Evolutionary conservation across 805 yeast genomes (phyloP).

Genomic region (Barnettozyma pratensis): DNA sequence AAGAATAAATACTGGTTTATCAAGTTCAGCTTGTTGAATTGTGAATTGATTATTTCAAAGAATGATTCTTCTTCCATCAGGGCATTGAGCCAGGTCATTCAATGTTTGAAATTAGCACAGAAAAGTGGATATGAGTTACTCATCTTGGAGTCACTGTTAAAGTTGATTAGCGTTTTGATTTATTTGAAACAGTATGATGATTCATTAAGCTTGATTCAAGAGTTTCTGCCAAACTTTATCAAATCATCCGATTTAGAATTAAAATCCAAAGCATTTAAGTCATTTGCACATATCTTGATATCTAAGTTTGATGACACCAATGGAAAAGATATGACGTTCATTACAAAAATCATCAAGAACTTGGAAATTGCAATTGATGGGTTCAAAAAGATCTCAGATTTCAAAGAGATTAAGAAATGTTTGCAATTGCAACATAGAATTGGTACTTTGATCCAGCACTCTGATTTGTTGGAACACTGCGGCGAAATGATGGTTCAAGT

Average conservation of each 20-base stretch:
- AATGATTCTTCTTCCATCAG: constrained; percentile 41
- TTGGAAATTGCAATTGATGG: constrained; percentile 41
- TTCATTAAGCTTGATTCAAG: constrained; percentile 34
- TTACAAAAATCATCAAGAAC: constrained; percentile 29
- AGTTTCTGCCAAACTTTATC: constrained; percentile 40
- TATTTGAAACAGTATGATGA: constrained; percentile 39
- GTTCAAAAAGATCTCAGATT: constrained; percentile 34
- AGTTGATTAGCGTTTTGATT: constrained; percentile 41
- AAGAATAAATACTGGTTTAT: constrained; percentile 39
- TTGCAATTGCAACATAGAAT: constrained; percentile 35
- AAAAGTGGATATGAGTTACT: constrained; percentile 40
- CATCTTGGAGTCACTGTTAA: constrained; percentile 41
- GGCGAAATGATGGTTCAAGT: constrained; percentile 5
- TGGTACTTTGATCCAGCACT: constrained; percentile 28
- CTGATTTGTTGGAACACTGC: constrained; percentile 27
- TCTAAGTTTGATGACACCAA: constrained; percentile 2
- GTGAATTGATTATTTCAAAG: constrained; percentile 33
- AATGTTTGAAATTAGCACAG: constrained; percentile 44
- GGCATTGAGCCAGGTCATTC: constrained; percentile 44
- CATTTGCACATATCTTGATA: constrained; percentile 27
- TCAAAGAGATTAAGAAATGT: constrained; percentile 34
- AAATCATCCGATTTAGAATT: constrained; percentile 35
- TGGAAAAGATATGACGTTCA: not conserved
- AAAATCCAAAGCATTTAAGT: constrained; percentile 34
- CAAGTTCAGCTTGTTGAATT: constrained; percentile 42